Percentiles rank a stretch among this genome's conserved stretches.
These are phyloP conservation scores for Ogataea pini DNA, from an alignment of 805 yeast genomes.

Conservation along the genomic window DNA sequence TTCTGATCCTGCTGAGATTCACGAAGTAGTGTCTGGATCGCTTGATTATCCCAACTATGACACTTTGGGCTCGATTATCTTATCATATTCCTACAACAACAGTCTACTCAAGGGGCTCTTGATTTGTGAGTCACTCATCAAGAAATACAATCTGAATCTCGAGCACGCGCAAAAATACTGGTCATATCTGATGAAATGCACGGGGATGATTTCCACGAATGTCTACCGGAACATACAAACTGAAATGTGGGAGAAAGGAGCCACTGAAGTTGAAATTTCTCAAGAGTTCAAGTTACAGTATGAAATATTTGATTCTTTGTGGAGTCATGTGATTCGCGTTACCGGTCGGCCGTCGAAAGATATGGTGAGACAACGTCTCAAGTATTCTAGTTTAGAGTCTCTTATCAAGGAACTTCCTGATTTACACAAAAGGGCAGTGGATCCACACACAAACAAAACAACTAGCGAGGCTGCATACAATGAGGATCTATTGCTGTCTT, in stretches of 20 bases:
- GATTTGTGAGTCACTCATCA: slow-evolving; percentile 26
- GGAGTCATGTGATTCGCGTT: slow-evolving; percentile 22
- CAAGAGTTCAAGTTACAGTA: slow-evolving; percentile 20
- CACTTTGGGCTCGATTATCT: slow-evolving; percentile 30
- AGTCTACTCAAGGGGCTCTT: slow-evolving; percentile 31
- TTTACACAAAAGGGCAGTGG: slow-evolving; percentile 13
- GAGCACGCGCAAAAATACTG: slow-evolving; percentile 28
- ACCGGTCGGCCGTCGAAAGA: slow-evolving; percentile 23
- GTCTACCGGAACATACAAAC: slow-evolving; percentile 24
- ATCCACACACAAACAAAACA: slow-evolving; percentile 15
- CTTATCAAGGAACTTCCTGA: slow-evolving; percentile 27
- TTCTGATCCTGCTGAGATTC: slow-evolving; percentile 5
- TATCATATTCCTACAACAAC: slow-evolving; percentile 33
- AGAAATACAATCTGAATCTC: slow-evolving; percentile 25
- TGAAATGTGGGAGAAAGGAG: slow-evolving; percentile 20
- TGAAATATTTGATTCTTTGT: slow-evolving; percentile 28
- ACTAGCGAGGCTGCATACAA: slow-evolving; percentile 21
- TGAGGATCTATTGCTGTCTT: slow-evolving; percentile 24
- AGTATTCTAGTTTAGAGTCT: slow-evolving; percentile 27
- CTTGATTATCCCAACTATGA: slow-evolving; percentile 29
- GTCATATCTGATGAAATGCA: slow-evolving; percentile 27
- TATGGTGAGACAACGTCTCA: slow-evolving; percentile 23
- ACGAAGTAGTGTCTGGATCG: slow-evolving; percentile 10
- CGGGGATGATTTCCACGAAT: slow-evolving; percentile 27
- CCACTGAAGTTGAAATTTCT: slow-evolving; percentile 5